Percentiles rank a stretch among this genome's conserved stretches.
Conservation (phyloP, 116 monocot species). For the Phalaenopsis hybrid region DNA sequence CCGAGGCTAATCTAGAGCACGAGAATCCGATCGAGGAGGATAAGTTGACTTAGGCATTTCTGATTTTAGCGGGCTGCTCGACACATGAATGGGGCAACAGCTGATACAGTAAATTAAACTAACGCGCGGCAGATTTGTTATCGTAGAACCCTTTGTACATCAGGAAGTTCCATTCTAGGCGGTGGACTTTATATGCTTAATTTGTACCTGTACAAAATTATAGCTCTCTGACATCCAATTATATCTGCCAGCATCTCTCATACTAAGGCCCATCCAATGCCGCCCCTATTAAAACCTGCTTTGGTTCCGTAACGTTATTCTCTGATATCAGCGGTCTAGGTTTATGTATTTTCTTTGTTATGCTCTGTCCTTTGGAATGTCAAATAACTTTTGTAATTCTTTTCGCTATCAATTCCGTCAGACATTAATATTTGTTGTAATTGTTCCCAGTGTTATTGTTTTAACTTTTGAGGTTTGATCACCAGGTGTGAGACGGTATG, state of each 20-base stretch:
- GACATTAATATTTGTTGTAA: not conserved
- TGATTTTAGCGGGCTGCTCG: not conserved
- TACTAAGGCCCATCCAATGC: no score
- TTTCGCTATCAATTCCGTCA: not conserved
- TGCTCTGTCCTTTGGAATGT: not conserved
- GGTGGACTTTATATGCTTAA: not conserved
- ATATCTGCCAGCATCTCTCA: no score
- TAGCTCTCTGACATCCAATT: not conserved
- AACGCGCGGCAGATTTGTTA: not conserved
- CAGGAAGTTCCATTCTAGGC: not conserved
- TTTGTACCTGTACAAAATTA: constrained; percentile 3
- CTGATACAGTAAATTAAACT: not conserved
- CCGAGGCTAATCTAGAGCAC: not conserved
- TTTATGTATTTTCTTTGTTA: not conserved
- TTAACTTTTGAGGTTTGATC: no score
- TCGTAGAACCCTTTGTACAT: not conserved
- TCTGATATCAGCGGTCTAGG: not conserved
- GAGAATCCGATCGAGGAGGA: not conserved
- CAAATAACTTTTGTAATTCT: not conserved
- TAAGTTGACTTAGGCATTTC: not conserved
- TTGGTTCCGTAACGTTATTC: no score
- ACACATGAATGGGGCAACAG: not conserved
- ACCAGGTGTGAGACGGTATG: no score
- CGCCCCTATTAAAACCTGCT: no score
- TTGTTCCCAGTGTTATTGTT: not conserved